Percentiles rank a stretch among this genome's conserved stretches.
Evolutionary conservation across 2,329 filamentous ascomycete genomes (phyloP).

Genomic region (Colletotrichum navitas): DNA sequence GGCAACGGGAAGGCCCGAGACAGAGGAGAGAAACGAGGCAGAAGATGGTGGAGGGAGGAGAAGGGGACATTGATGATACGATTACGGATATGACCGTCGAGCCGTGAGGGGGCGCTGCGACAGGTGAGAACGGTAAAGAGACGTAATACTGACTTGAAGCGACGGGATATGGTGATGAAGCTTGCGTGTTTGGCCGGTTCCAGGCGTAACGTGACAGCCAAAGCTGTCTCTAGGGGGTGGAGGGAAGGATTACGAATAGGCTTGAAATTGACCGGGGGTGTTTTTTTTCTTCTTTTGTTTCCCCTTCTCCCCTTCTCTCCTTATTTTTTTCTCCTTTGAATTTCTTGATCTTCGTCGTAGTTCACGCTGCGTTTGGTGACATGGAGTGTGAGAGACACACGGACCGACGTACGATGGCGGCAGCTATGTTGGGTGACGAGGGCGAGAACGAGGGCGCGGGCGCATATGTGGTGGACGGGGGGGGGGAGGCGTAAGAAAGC

Average conservation of each 20-base stretch:
- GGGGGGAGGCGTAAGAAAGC: not conserved
- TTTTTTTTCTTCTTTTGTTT: not conserved
- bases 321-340: not conserved
- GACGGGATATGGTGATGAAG: not conserved
- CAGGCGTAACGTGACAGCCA: conserved; percentile 18
- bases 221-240: conserved; percentile 12
- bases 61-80: conserved; percentile 8
- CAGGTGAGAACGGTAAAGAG: not conserved
- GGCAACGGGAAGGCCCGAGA: not conserved
- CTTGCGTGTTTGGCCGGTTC: conserved; percentile 5
- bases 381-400: conserved; percentile 20
- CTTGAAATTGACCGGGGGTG: not conserved
- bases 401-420: conserved; percentile 11
- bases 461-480: not conserved
- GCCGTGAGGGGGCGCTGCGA: not conserved
- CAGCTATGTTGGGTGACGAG: not conserved
- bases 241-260: conserved; percentile 3
- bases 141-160: conserved; percentile 18
- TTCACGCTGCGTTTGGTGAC: conserved; percentile 22
- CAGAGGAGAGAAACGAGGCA: not conserved
- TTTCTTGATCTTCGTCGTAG: not conserved
- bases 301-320: not conserved
- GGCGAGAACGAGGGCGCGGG: not conserved
- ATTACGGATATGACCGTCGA: conserved; percentile 23
- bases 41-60: not conserved